phyloP scores from a whole-genome alignment of 1,284 basidiomycete genomes.

The Golubevia sp. region DNA sequence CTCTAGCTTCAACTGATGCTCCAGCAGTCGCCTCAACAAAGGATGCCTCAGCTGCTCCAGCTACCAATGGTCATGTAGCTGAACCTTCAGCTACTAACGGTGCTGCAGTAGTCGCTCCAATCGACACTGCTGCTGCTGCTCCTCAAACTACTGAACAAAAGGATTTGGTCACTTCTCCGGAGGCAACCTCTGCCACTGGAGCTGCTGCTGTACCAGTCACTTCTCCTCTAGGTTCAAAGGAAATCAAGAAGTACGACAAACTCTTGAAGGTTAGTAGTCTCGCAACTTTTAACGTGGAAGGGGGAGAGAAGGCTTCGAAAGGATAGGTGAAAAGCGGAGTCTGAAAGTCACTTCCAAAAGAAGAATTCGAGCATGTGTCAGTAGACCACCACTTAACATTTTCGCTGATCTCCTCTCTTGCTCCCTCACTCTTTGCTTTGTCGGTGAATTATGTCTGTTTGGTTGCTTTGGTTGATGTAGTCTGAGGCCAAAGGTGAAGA shows the following conservation, averaged over 20 bases:
- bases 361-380: too few relatives aligned
- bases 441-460: too few relatives aligned
- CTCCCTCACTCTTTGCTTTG: too few relatives aligned
- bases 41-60: slow-evolving; percentile 12
- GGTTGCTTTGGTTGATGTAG: too few relatives aligned
- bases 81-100: too few relatives aligned
- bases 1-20: slow-evolving; percentile 8
- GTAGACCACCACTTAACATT: too few relatives aligned
- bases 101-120: too few relatives aligned
- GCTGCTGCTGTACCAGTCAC: slow-evolving; percentile 3
- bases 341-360: too few relatives aligned
- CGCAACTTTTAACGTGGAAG: too few relatives aligned
- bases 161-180: neutral
- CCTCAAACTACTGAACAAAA: slow-evolving; percentile 4
- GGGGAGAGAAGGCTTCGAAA: too few relatives aligned
- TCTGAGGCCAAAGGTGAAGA: slow-evolving; percentile 48
- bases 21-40: slow-evolving; percentile 2
- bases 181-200: slow-evolving; percentile 16
- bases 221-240: slow-evolving; percentile 28
- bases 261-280: slow-evolving; percentile 8
- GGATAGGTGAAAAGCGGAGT: too few relatives aligned
- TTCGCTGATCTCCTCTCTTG: too few relatives aligned
- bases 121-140: slow-evolving; percentile 9
- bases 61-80: slow-evolving; percentile 1
- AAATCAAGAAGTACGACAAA: slow-evolving; percentile 50